A percentile compares a stretch with the other conserved stretches of the same genome.
These are phyloP conservation scores for Diutina scorzettiae DNA, from an alignment of 1,139 yeast genomes.

Conservation along the genomic window DNA sequence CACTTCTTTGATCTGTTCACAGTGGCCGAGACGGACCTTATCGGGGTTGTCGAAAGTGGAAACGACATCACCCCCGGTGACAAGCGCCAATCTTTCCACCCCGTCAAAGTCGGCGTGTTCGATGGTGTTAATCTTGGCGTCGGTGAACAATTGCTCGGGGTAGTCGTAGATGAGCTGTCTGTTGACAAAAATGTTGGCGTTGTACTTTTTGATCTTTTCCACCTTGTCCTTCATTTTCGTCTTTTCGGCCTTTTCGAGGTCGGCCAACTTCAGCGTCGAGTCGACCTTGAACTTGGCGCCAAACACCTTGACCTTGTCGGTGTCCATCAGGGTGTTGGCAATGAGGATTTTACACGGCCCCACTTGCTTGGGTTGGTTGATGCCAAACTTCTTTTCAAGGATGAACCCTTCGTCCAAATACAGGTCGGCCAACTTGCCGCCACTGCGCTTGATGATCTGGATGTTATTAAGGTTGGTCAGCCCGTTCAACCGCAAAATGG, in stretches of 20 bases:
- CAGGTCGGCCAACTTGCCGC: slow-evolving; percentile 86
- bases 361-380: slow-evolving; percentile 80
- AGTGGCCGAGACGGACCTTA: slow-evolving; percentile 71
- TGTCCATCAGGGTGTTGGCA: slow-evolving; percentile 95
- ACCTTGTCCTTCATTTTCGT: slow-evolving; percentile 86
- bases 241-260: slow-evolving; percentile 90
- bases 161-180: slow-evolving; percentile 95
- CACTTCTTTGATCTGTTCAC: slow-evolving; percentile 83
- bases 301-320: slow-evolving; percentile 81
- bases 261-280: slow-evolving; percentile 89
- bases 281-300: slow-evolving; percentile 98
- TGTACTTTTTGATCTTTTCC: slow-evolving; percentile 71
- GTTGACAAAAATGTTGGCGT: slow-evolving; percentile 84
- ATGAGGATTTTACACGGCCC: slow-evolving; percentile 79
- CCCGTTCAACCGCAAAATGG: slow-evolving; percentile 82
- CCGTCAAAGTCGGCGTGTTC: slow-evolving; percentile 99
- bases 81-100: slow-evolving; percentile 89
- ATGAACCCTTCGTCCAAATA: slow-evolving; percentile 94
- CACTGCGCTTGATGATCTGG: slow-evolving; percentile 85
- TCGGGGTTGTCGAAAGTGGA: slow-evolving; percentile 94
- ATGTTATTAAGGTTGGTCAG: slow-evolving; percentile 92
- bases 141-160: slow-evolving; percentile 93
- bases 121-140: slow-evolving; percentile 76
- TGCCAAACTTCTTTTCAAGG: slow-evolving; percentile 84
- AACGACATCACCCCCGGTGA: slow-evolving; percentile 96